These are phyloP conservation scores for Alliaria petiolata DNA, from an alignment of 345 rosid species.

Conservation along the genomic window DNA sequence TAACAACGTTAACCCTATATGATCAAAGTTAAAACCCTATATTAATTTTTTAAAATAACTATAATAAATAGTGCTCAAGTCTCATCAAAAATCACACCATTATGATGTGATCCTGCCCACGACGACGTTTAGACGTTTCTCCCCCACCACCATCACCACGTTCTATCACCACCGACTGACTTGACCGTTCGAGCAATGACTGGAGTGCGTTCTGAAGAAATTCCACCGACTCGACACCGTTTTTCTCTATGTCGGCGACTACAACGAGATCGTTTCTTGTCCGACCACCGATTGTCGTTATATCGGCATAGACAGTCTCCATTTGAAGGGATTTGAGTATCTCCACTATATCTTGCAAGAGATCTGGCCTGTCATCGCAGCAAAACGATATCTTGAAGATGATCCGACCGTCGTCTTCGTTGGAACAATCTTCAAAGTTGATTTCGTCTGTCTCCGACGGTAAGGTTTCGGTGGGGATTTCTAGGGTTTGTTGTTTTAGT, in stretches of 20 bases:
- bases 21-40: too few relatives aligned
- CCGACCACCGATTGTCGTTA: conserved; percentile 75
- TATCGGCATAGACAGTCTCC: conserved; percentile 65
- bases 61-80: conserved; percentile 12
- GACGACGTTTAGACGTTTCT: conserved; percentile 71
- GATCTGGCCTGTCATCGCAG: conserved; percentile 83
- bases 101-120: conserved; percentile 59
- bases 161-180: conserved; percentile 35
- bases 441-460: conserved; percentile 88
- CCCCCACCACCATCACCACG: conserved; percentile 15
- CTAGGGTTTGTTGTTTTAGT: conserved; percentile 67
- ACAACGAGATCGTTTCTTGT: conserved; percentile 68
- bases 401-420: conserved; percentile 54
- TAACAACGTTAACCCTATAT: conserved; percentile 8
- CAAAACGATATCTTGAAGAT: conserved; percentile 75
- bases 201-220: conserved; percentile 71
- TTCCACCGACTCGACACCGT: conserved; percentile 71
- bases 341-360: conserved; percentile 65
- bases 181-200: conserved; percentile 75
- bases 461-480: conserved; percentile 53
- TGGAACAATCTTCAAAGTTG: conserved; percentile 46
- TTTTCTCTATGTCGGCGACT: conserved; percentile 54
- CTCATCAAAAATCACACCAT: conserved; percentile 31
- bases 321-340: conserved; percentile 71
- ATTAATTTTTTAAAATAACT: background rate